These are phyloP conservation scores for Trichoderma virens DNA, from an alignment of 495 filamentous ascomycete genomes.

Conservation along the genomic window DNA sequence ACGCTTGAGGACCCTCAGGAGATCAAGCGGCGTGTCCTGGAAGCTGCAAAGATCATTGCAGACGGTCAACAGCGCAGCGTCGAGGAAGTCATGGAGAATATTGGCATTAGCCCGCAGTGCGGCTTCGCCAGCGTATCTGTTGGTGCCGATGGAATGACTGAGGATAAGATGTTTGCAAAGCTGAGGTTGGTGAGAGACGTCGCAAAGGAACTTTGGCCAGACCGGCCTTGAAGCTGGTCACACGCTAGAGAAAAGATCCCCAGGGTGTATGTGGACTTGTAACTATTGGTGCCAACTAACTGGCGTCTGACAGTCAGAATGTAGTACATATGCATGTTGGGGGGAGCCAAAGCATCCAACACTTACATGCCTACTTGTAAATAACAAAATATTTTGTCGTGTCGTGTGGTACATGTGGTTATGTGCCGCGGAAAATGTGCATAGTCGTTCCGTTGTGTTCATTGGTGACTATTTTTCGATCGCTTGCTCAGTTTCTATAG, in stretches of 20 bases:
- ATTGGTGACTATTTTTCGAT: too few relatives aligned
- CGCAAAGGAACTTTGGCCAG: conserved; percentile 57
- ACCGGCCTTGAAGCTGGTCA: conserved; percentile 33
- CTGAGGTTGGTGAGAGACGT: conserved; percentile 53
- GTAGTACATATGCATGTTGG: too few relatives aligned
- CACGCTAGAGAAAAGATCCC: neutral
- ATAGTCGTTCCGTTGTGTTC: too few relatives aligned
- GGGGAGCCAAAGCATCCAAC: too few relatives aligned
- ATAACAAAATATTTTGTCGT: too few relatives aligned
- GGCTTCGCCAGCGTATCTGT: conserved; percentile 42
- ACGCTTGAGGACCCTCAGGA: conserved; percentile 66
- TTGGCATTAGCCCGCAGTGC: conserved; percentile 70
- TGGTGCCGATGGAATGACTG: conserved; percentile 26
- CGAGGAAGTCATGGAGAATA: conserved; percentile 59
- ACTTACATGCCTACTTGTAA: too few relatives aligned
- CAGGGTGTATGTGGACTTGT: neutral
- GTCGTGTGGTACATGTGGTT: too few relatives aligned
- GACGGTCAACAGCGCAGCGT: conserved; percentile 55
- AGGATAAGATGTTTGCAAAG: conserved; percentile 57
- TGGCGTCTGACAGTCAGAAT: too few relatives aligned
- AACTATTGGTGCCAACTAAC: too few relatives aligned
- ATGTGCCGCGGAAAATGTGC: too few relatives aligned
- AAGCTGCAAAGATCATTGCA: conserved; percentile 65
- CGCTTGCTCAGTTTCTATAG: too few relatives aligned
- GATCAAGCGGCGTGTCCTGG: conserved; percentile 58